Conservation (phyloP, 2,329 filamentous ascomycete genomes). For the Xylariaceae sp. region DNA sequence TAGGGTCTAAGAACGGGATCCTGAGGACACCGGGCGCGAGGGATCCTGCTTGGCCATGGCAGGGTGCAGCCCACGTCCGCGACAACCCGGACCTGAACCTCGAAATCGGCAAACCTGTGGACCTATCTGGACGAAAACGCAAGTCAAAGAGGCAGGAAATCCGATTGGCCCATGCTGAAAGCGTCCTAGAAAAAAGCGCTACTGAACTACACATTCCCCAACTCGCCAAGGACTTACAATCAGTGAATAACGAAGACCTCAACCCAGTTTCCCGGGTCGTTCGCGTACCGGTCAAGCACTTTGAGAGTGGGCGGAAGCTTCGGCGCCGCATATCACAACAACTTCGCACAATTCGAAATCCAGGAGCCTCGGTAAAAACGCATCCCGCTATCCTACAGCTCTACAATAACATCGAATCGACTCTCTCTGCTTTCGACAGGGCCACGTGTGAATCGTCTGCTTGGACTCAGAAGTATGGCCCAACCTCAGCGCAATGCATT, state of each 20-base stretch:
- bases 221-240: constrained; percentile 31
- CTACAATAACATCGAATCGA: constrained; percentile 55
- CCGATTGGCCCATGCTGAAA: constrained; percentile 39
- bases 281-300: constrained; percentile 51
- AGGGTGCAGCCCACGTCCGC: constrained; percentile 61
- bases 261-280: constrained; percentile 45
- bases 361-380: constrained; percentile 14
- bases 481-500: constrained; percentile 63
- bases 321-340: constrained; percentile 46
- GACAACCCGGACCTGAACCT: constrained; percentile 29
- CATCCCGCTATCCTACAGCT: constrained; percentile 60
- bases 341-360: constrained; percentile 34
- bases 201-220: constrained; percentile 38
- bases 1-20: constrained; percentile 41
- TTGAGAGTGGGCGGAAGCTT: constrained; percentile 55
- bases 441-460: constrained; percentile 67
- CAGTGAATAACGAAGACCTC: constrained; percentile 38
- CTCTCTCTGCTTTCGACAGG: constrained; percentile 75
- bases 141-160: constrained; percentile 50
- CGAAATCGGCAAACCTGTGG: background rate
- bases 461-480: constrained; percentile 87
- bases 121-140: constrained; percentile 23
- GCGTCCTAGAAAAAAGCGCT: constrained; percentile 35
- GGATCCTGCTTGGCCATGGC: constrained; percentile 68
- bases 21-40: constrained; percentile 62